Base-by-base conservation (phyloP, 352 stramenopile species). In the Elongisporangium undulatum region DNA sequence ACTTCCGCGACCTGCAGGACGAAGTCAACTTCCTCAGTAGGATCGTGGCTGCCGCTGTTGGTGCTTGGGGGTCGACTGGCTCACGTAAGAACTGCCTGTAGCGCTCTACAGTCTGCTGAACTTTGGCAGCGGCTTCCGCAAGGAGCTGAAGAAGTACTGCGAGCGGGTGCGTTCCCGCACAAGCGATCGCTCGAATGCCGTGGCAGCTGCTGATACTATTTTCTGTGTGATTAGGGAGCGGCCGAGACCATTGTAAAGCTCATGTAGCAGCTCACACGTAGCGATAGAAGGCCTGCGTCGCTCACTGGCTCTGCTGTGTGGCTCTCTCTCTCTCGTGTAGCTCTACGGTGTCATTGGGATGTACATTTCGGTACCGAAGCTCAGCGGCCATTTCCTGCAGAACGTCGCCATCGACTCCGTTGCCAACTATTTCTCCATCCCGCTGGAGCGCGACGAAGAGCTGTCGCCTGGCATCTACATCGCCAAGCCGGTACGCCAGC, bases 301-400 rank as follows among this genome's bases (percentile, higher is more conserved):
- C 19, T 24, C 17, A 34, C 24, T 34, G 24, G 29, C 9, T 22
- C 38, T 54, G 7, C 49, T 61, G 24, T 34, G 26, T 53, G 8
- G 21, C 49, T 53, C 12, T 15, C 16, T 12, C 19, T 19, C 1
- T 53, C 12, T 49, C 23, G 16, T 41, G 64, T 59, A 93, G 84
- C 64, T 89, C 57, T 93, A 89, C 59, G 84, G 84, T n/a, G 60
- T 90, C n/a, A 74, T 93, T 49, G 84, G 84, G 57, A 90, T 93
- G 74, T 93, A 90, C 79, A 93, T 93, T 39, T 89, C 79, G 2
- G 75, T 75, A 45, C 79, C 81, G n/a, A 77, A 75, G 39, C 64
- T 93, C n/a, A 63, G 82, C 55, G 75, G 70, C 21, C 64, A 72
- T 59, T 90, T 85, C 72, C 56, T 92, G 55, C 57, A 71, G 55